Percentiles rank a stretch among this genome's conserved stretches.
These are phyloP conservation scores for Coprinopsis sp. DNA, from an alignment of 768 basidiomycete species.

Conservation along the genomic window DNA sequence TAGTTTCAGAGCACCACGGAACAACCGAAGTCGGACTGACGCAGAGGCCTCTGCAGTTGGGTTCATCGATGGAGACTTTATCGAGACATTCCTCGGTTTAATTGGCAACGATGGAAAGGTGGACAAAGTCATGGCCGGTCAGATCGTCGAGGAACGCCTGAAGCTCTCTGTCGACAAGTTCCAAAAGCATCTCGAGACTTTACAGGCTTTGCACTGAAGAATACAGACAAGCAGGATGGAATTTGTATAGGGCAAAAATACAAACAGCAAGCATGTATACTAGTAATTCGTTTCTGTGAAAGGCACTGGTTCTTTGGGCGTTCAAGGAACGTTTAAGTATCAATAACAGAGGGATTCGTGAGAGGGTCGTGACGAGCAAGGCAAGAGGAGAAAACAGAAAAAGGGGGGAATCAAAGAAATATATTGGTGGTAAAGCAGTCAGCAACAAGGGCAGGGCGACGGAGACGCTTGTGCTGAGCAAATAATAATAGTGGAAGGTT, in stretches of 20 bases:
- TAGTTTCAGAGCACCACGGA: constrained; percentile 72
- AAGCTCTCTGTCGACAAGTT: constrained; percentile 40
- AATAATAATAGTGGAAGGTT: no score
- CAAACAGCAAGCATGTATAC: constrained; percentile 11
- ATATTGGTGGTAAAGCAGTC: no score
- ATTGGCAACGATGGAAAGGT: constrained; percentile 35
- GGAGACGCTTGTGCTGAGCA: no score
- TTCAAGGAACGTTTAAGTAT: no score
- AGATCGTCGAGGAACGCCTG: constrained; percentile 55
- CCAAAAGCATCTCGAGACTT: constrained; percentile 40
- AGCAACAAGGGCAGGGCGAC: no score
- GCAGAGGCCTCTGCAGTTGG: constrained; percentile 55
- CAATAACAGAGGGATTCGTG: no score
- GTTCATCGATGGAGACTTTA: constrained; percentile 85
- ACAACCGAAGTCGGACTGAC: constrained; percentile 51
- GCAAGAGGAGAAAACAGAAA: no score
- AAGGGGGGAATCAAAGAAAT: no score
- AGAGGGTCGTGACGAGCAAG: no score
- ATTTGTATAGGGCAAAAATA: not conserved
- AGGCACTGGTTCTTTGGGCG: no score
- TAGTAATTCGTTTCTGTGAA: no score
- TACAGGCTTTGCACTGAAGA: constrained; percentile 53
- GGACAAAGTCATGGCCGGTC: constrained; percentile 52
- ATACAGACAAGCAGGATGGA: not conserved
- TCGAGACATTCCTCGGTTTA: constrained; percentile 60